phyloP scores from a whole-genome alignment of 352 stramenopile species.

The Pythium monospermum region DNA sequence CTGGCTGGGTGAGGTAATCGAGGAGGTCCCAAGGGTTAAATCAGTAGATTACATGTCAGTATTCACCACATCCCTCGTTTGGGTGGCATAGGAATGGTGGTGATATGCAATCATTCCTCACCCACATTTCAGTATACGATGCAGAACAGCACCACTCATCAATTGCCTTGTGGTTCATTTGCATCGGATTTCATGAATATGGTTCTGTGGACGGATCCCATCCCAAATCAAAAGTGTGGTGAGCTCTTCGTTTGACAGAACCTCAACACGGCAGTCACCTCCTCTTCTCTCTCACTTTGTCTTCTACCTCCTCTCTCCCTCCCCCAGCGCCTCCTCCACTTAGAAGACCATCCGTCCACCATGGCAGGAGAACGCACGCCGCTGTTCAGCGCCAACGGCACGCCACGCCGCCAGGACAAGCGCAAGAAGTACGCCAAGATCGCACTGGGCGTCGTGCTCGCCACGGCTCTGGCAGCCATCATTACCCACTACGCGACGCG shows the following conservation, averaged over 20 bases:
- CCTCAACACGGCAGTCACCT: neutral
- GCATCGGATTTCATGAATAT: conserved; percentile 7
- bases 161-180: no score
- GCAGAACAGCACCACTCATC: no score
- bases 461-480: conserved; percentile 1
- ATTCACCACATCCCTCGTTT: no score
- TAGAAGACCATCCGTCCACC: neutral
- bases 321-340: neutral
- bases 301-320: neutral
- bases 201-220: no score
- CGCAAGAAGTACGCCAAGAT: conserved; percentile 18
- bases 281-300: neutral
- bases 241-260: neutral
- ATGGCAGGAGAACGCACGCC: conserved; percentile 19
- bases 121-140: no score
- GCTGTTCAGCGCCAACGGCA: conserved; percentile 14
- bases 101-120: no score
- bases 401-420: conserved; percentile 5
- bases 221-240: conserved; percentile 14
- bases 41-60: neutral
- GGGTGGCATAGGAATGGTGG: no score
- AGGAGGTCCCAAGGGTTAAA: no score
- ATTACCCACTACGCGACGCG: conserved; percentile 10
- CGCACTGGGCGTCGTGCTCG: conserved; percentile 10
- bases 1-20: no score